Base-by-base conservation (phyloP, 192 early-diverging fungal genomes). In the Dissophora globulifera region DNA sequence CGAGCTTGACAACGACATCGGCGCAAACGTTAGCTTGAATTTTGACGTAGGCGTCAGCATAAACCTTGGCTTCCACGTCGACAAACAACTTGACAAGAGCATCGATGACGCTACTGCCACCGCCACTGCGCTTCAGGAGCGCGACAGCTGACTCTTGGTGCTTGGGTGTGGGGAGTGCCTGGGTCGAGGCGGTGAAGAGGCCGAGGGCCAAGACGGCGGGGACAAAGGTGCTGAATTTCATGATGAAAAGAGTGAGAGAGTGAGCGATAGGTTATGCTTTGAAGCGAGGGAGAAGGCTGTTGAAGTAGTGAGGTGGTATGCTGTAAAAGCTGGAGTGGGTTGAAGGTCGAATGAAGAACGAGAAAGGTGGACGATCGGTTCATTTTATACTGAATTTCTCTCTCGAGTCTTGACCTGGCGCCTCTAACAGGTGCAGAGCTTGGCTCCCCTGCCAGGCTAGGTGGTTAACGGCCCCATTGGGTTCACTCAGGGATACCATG, bases 121-220 rank as follows among this genome's bases (percentile, higher is more conserved):
- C 26, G 23, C 59, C 60, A n/a, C n/a, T n/a, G 32, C 69, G 69
- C 69, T 71, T 71, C 23, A 75, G 27, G 49, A 75, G 35, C 0
- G 19, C 29, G 20, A 74, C 42, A 16, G 70, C 70, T 9, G 22
- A 8, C n/a, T 31, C 46, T 26, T 75, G 30, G 17, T 49, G 57
- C 3, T 23, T 32, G 48, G 15, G n/a, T 2, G 56, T 47, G 27
- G 70, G 55, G 6, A 65, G 62, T 4, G 71, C 71, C 69, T 74
- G 53, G 42, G 69, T 42, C 1, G 69, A 58, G 50, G 62, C 62
- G 50, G 62, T 16, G 50, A 75, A 75, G 43, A 75, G 50, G 35
- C 53, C 49, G 47, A 75, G 46, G 42, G 62, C 71, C 30, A 75
- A 49, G 57, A 55, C 45, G 49, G 71, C 62, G 38, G 71, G 62